Conservation (phyloP, 2,329 filamentous ascomycete species). For the Raffaelea arxii region DNA sequence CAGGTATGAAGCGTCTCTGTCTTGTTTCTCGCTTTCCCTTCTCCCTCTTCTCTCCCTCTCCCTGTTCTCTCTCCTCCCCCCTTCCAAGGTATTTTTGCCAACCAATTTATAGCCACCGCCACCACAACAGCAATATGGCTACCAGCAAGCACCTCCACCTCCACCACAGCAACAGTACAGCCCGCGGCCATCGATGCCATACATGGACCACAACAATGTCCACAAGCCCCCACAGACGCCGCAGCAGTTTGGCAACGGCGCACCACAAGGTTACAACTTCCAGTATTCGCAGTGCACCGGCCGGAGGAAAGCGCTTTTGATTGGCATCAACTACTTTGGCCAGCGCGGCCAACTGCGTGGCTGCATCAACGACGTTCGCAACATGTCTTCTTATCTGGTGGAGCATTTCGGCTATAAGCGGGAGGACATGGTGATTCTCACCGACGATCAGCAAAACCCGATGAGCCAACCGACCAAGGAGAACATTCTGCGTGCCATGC, state of each 20-base stretch:
- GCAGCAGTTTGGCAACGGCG: constrained; percentile 70
- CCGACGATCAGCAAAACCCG: constrained; percentile 92
- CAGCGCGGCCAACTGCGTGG: constrained; percentile 77
- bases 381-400: constrained; percentile 87
- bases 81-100: too few relatives aligned
- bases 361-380: constrained; percentile 96
- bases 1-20: constrained; percentile 18
- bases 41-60: too few relatives aligned
- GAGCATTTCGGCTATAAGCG: constrained; percentile 85
- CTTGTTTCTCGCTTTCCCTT: too few relatives aligned
- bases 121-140: constrained; percentile 20
- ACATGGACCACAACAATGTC: constrained; percentile 43
- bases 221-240: constrained; percentile 51
- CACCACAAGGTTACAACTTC: constrained; percentile 71
- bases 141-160: constrained; percentile 28
- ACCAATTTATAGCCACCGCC: not conserved
- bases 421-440: constrained; percentile 95
- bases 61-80: too few relatives aligned
- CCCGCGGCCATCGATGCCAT: constrained; percentile 31
- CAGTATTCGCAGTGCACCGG: constrained; percentile 90
- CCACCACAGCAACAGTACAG: constrained; percentile 34
- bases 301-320: constrained; percentile 76
- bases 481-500: constrained; percentile 92
- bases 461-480: constrained; percentile 96
- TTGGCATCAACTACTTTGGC: constrained; percentile 95